These are phyloP conservation scores for Zasmidium angulare DNA, from an alignment of 2,329 filamentous ascomycete species.

Conservation along the genomic window DNA sequence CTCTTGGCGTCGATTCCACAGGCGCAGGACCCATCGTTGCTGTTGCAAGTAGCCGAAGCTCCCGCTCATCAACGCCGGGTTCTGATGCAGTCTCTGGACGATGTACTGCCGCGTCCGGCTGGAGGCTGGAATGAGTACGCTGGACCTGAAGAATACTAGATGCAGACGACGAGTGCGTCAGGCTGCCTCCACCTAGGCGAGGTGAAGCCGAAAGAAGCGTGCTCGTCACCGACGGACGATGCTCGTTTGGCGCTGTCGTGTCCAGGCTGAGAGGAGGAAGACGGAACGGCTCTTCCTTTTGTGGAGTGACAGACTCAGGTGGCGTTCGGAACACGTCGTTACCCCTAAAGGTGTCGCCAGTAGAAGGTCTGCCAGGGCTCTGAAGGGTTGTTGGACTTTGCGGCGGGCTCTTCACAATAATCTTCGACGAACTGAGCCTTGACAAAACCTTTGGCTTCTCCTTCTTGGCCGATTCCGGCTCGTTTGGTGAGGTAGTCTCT, in stretches of 20 bases:
- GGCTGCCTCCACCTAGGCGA: conserved; percentile 17
- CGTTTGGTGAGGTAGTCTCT: conserved; percentile 7
- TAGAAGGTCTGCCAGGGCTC: conserved; percentile 18
- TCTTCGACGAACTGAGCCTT: conserved; percentile 20
- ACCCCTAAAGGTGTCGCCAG: conserved; percentile 36
- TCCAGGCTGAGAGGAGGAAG: conserved; percentile 37
- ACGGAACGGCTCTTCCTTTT: conserved; percentile 28
- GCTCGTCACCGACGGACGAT: conserved; percentile 37
- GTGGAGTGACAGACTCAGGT: conserved; percentile 39
- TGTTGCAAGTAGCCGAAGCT: conserved; percentile 28
- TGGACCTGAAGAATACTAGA: conserved; percentile 29
- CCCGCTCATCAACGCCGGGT: conserved; percentile 22
- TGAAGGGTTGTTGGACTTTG: conserved; percentile 26
- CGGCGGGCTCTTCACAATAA: conserved; percentile 23
- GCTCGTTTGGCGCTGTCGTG: conserved; percentile 26
- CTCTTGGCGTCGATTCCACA: background rate
- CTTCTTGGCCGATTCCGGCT: conserved; percentile 25
- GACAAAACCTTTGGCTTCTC: conserved; percentile 25
- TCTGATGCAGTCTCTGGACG: conserved; percentile 18
- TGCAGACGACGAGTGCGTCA: conserved; percentile 31
- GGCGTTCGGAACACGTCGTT: conserved; percentile 48
- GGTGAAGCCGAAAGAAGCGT: conserved; percentile 26
- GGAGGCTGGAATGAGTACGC: conserved; percentile 22
- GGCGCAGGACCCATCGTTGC: conserved; percentile 15
- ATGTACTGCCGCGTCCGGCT: conserved; percentile 20